Base-by-base conservation (phyloP, 495 filamentous ascomycete species). In the Recurvomyces mirabilis region DNA sequence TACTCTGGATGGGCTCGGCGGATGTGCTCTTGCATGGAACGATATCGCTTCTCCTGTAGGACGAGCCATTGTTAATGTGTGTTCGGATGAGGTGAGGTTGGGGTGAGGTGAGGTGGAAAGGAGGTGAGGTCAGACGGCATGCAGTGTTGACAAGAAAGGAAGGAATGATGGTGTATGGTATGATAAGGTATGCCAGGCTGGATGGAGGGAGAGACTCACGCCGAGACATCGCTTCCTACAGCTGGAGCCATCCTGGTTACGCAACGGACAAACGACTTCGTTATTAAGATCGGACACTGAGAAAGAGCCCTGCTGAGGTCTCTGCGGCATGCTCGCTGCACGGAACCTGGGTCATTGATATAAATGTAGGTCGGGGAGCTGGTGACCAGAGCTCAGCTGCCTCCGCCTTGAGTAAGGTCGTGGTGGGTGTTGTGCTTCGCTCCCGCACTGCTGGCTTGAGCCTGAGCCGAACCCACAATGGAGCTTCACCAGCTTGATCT, bases 11-110 rank as follows among this genome's bases (percentile, higher is more conserved):
- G 91, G 60, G 91, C 91, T 62, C 91, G 79, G 54, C 91, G 85
- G 54, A 98, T 96, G 59, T 98, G 91, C 74, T 98, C 91, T 69
- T 95, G 93, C 84, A 98, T 98, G 39, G 89, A 95, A 60, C 91
- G 88, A 71, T 87, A 98, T 56, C 87, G 81, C 66, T 94, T 94
- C 68, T 94, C 87, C 87, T 94, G 65, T 60, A 20, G 18, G 2
- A n/a, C 12, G 9, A 25, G 43, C 3, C 43, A 46, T 28, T 26
- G 43, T 39, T 28, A 35, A 9, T 25, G 24, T 17, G 3, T n/a
- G 10, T 25, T 11, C 20, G 6, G 23, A 3, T 11, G 18, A 21
- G 13, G 20, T 21, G 13, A 20, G 17, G 36, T 15, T 30, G 38
- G 25, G 20, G 4, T 19, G 42, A 21, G 4, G 19, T 12, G 18